phyloP scores from a whole-genome alignment of 352 stramenopile species.

The Phytophthora europaea region DNA sequence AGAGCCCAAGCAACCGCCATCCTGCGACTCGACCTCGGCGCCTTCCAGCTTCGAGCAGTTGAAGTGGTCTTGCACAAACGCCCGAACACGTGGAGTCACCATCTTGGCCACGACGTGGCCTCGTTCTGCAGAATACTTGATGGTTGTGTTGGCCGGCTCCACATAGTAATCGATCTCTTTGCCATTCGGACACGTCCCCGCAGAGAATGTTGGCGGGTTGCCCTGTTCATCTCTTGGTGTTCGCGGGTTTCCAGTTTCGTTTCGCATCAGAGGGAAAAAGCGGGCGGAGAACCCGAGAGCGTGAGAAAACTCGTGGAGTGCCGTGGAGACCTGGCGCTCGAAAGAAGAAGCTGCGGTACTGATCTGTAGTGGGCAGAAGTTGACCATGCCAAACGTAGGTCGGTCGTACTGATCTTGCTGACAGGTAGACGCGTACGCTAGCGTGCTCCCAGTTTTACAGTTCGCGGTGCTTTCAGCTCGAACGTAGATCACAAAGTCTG shows the following conservation, averaged over 20 bases:
- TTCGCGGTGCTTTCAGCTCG: slow-evolving; percentile 50
- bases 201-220: slow-evolving; percentile 34
- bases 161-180: slow-evolving; percentile 52
- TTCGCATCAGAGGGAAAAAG: slow-evolving; percentile 78
- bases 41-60: slow-evolving; percentile 62
- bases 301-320: slow-evolving; percentile 82
- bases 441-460: slow-evolving; percentile 46
- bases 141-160: slow-evolving; percentile 46
- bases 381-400: slow-evolving; percentile 84
- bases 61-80: slow-evolving; percentile 69
- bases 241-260: slow-evolving; percentile 64
- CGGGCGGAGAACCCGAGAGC: slow-evolving; percentile 75
- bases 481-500: slow-evolving; percentile 83
- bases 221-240: slow-evolving; percentile 58
- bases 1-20: slow-evolving; percentile 75
- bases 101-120: slow-evolving; percentile 63
- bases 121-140: slow-evolving; percentile 63
- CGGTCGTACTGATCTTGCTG: slow-evolving; percentile 87
- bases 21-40: slow-evolving; percentile 80
- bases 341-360: slow-evolving; percentile 50
- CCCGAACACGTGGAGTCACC: slow-evolving; percentile 61
- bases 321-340: slow-evolving; percentile 65
- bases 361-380: slow-evolving; percentile 78
- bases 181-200: slow-evolving; percentile 64
- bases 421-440: slow-evolving; percentile 81